Base-by-base conservation (phyloP, 768 basidiomycete genomes). In the Kwoniella bestiolae region DNA sequence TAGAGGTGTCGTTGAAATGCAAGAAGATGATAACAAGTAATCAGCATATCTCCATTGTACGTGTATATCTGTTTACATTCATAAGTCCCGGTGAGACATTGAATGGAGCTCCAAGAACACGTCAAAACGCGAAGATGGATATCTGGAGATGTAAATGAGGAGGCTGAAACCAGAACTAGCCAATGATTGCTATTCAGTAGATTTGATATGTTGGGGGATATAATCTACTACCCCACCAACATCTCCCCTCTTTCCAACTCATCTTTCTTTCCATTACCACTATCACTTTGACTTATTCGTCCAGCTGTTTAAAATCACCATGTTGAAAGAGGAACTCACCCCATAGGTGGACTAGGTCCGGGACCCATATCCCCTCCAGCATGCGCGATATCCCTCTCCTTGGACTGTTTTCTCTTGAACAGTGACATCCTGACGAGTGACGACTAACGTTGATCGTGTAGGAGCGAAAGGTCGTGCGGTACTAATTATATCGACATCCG, bases 331-430 rank as follows among this genome's bases (percentile, higher is more conserved):
- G 3, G 28, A 16, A 73, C 72, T 74, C 70, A 74, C 72, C 29
- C 46, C 49, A 72, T 53, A 6, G 73, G 70, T 23, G 70, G 70
- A 64, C 70, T 71, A 34, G 29, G 52, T 21, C 52, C 32, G 2
- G 52, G 52, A 55, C 52, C 52, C 52, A 55, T 55, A 55, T 55
- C 52, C 32, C n/a, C n/a, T n/a, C n/a, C 34, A 2, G 29, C 5
- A 28, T 28, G 31, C 11, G 55, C 60, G 9, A 66, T 29, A 53
- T 77, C 76, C 68, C 73, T 77, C 46, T 77, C 76, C 60, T 77
- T 77, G 18, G 68, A 66, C 56, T 77, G 73, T 51, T 77, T 77
- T n/a, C 76, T 52, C 65, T 77, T 77, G 57, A 77, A 77, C 51
- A 77, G 56, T 56, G 76, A 74, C 72, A 74, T 77, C 31, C 21